These are phyloP conservation scores for Penicillium sp. DNA, from an alignment of 2,329 filamentous ascomycete genomes.

Conservation along the genomic window DNA sequence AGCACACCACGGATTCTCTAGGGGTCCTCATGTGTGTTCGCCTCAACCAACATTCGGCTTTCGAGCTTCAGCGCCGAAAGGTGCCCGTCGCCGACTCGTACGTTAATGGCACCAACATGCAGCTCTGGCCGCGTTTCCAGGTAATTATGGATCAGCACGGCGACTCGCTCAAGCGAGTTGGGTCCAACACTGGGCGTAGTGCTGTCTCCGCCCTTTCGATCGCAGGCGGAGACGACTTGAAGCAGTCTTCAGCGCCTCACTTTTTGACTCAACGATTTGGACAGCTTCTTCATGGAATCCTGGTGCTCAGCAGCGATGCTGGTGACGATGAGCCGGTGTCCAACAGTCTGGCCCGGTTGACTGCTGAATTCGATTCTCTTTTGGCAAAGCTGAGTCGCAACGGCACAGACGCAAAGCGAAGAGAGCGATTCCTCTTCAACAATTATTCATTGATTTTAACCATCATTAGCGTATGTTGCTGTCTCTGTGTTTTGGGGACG, in stretches of 20 bases:
- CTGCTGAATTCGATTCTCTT: conserved; percentile 80
- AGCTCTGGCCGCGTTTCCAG: conserved; percentile 94
- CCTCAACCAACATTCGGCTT: conserved; percentile 89
- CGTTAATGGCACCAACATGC: conserved; percentile 92
- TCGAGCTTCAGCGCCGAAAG: conserved; percentile 87
- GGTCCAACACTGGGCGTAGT: conserved; percentile 47
- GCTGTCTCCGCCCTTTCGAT: conserved; percentile 54
- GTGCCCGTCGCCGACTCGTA: conserved; percentile 87
- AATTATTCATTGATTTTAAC: conserved; percentile 95
- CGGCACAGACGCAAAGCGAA: conserved; percentile 71
- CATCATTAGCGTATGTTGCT: conserved; percentile 67
- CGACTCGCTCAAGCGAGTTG: conserved; percentile 71
- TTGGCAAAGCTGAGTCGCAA: conserved; percentile 76
- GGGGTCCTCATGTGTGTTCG: conserved; percentile 89
- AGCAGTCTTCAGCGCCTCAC: conserved; percentile 67
- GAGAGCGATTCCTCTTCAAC: conserved; percentile 86
- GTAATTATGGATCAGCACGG: conserved; percentile 90
- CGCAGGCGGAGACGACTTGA: conserved; percentile 48
- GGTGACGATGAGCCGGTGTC: conserved; percentile 92
- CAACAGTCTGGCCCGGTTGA: conserved; percentile 72
- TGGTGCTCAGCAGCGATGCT: conserved; percentile 80
- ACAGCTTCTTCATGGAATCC: conserved; percentile 81
- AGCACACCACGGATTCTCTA: conserved; percentile 76
- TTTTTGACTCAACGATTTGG: conserved; percentile 93
- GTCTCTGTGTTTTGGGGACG: not conserved